These are phyloP conservation scores for Batrachochytrium dendrobatidis DNA, from an alignment of 371 early-diverging fungal genomes.

Conservation along the genomic window DNA sequence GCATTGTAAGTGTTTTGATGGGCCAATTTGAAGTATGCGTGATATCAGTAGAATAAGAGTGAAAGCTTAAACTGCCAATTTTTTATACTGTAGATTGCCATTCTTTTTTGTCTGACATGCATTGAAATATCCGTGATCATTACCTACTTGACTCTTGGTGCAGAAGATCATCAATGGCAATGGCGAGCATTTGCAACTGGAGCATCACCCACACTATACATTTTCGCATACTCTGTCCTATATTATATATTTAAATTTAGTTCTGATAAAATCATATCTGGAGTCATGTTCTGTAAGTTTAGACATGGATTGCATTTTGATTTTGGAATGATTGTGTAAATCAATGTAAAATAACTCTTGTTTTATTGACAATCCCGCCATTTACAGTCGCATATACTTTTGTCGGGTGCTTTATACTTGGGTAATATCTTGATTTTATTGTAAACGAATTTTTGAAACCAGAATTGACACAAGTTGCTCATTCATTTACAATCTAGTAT, in stretches of 20 bases:
- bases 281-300: neutral
- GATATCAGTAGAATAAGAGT: too few relatives aligned
- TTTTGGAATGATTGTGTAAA: too few relatives aligned
- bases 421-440: too few relatives aligned
- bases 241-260: neutral
- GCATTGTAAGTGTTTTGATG: constrained; percentile 4
- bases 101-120: neutral
- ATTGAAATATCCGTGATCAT: neutral
- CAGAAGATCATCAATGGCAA: neutral
- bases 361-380: too few relatives aligned
- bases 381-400: too few relatives aligned
- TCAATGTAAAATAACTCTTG: too few relatives aligned
- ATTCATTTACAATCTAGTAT: too few relatives aligned
- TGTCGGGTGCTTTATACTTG: too few relatives aligned
- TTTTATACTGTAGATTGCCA: neutral
- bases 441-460: too few relatives aligned
- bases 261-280: neutral
- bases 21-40: too few relatives aligned
- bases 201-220: neutral
- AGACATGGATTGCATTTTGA: neutral
- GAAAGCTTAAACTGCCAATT: too few relatives aligned
- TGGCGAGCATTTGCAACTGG: neutral
- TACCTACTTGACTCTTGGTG: neutral
- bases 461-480: too few relatives aligned
- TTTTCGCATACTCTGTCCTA: neutral